A percentile compares a stretch with the other conserved stretches of the same genome.
phyloP scores from a whole-genome alignment of 768 basidiomycete genomes.

The Boletus bicolor region DNA sequence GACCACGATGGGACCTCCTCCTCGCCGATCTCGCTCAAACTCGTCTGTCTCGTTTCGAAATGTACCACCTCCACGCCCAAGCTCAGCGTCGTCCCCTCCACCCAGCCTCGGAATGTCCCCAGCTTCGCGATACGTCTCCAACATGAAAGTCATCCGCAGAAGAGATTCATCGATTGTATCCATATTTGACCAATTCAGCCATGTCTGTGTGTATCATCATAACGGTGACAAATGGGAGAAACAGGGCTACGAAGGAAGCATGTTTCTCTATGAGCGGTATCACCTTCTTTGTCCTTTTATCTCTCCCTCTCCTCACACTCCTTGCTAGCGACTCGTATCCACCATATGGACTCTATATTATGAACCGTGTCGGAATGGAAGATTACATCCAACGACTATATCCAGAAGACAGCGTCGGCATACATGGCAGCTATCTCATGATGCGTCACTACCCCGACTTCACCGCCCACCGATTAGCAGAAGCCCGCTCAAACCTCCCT shows the following conservation, averaged over 20 bases:
- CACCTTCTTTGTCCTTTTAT: neutral
- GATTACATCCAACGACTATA: constrained; percentile 74
- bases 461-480: constrained; percentile 46
- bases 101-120: constrained; percentile 53
- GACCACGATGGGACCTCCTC: constrained; percentile 4
- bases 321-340: constrained; percentile 64
- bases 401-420: constrained; percentile 71
- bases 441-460: constrained; percentile 72
- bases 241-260: constrained; percentile 81
- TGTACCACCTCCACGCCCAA: neutral
- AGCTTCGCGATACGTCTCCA: constrained; percentile 64
- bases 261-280: constrained; percentile 85
- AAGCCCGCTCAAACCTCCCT: constrained; percentile 28
- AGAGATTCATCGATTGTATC: constrained; percentile 76
- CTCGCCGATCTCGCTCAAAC: constrained; percentile 32
- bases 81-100: neutral
- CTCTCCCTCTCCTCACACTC: constrained; percentile 5
- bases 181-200: constrained; percentile 85
- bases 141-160: constrained; percentile 76
- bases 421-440: constrained; percentile 65
- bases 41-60: constrained; percentile 24
- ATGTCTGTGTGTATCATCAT: constrained; percentile 79
- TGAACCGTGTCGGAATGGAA: constrained; percentile 77
- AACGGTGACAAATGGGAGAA: constrained; percentile 78
- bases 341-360: constrained; percentile 79